Evolutionary conservation across 306 rosid genomes (phyloP), one percentile per base, ranked within the genome.

Genomic region (Parietaria judaica): DNA sequence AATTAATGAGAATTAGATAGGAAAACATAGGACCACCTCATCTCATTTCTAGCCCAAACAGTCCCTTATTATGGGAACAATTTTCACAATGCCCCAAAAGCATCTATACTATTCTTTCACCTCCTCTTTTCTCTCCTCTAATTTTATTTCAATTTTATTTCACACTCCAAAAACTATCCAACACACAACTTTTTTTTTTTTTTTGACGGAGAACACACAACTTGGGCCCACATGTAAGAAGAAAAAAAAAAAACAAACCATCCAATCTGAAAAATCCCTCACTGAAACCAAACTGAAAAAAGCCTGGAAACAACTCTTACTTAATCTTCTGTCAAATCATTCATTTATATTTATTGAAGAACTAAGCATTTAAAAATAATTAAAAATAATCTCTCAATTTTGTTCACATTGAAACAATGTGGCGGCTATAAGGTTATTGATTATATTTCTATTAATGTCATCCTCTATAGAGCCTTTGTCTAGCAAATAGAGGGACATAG

Each of bases 11-110:
- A 84, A 84, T 82, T 89, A 77, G 76, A 85, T 58, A 78, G 79
- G 62, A 70, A 76, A 72, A 69, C 54, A 66, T 66, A 71, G 97
- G 97, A 89, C 97, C 97, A 84, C 94, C 83, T 77, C 92, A 75
- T 84, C 86, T 73, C 82, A 36, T 67, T 50, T 54, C 66, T 66
- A 49, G 53, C 13, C 61, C 77, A 57, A 66, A 34, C 72, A 70
- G 71, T 81, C 82, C 82, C 88, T 83, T 63, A 61, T 86, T 81
- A 76, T 78, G 72, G 81, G 59, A 80, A 69, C 83, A 71, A 52
- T 76, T 79, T 79, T 63, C 69, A 43, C 77, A 37, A 71, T 68
- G 44, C 56, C 61, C 75, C 47, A 55, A 50, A 15, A 53, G 72
- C 83, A 78, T 80, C 70, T 70, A 64, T 76, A 68, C 82, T 57